A percentile compares a stretch with the other conserved stretches of the same genome.
Evolutionary conservation across 2,329 filamentous ascomycete species (phyloP).

Genomic region (Botrytis aclada): DNA sequence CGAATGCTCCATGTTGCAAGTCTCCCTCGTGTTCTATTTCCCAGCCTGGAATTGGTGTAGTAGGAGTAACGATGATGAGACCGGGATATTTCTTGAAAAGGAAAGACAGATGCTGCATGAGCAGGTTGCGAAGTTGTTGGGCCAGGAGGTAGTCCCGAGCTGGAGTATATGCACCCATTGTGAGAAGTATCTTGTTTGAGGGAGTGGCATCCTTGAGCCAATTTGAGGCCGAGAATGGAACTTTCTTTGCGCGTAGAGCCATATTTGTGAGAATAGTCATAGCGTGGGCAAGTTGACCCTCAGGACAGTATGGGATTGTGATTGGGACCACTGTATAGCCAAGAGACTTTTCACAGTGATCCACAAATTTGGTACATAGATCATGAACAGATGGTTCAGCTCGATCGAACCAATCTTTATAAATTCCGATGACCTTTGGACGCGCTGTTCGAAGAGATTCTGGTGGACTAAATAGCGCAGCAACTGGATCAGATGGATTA

Average conservation of each 20-base stretch:
- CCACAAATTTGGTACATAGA: constrained; percentile 60
- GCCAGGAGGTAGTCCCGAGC: constrained; percentile 69
- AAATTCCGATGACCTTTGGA: constrained; percentile 66
- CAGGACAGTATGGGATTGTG: constrained; percentile 60
- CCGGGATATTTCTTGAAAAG: constrained; percentile 70
- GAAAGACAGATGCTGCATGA: constrained; percentile 75
- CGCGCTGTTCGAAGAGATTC: constrained; percentile 41
- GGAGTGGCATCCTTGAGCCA: constrained; percentile 58
- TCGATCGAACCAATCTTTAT: constrained; percentile 64
- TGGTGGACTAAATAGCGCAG: constrained; percentile 58
- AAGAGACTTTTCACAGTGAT: constrained; percentile 51
- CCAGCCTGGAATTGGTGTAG: constrained; percentile 74
- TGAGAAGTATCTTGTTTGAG: constrained; percentile 68
- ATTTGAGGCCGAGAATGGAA: constrained; percentile 27
- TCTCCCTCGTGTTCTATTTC: constrained; percentile 51
- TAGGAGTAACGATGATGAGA: constrained; percentile 75
- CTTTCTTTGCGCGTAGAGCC: constrained; percentile 41
- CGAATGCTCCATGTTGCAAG: constrained; percentile 67
- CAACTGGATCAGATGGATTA: constrained; percentile 59
- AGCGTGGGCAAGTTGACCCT: constrained; percentile 74
- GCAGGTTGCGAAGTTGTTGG: constrained; percentile 67
- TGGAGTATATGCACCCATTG: constrained; percentile 60
- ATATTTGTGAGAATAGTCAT: constrained; percentile 75
- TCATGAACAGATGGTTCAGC: constrained; percentile 62
- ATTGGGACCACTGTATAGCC: constrained; percentile 57